Evolutionary conservation across 495 filamentous ascomycete genomes (phyloP).

Genomic region (Bryoglossum gracile): DNA sequence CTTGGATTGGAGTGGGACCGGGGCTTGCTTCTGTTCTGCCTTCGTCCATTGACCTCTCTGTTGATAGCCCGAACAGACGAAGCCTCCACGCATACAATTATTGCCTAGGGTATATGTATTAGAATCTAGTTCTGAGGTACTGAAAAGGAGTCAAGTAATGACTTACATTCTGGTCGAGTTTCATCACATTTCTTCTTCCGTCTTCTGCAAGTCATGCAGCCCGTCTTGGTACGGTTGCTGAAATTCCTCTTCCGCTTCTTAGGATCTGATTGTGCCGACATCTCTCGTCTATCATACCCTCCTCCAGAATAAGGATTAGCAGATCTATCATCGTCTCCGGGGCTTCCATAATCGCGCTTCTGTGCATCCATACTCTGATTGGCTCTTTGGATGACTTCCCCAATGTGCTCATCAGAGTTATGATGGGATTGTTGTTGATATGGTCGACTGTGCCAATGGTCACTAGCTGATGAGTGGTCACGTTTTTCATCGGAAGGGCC

Average conservation of each 20-base stretch:
- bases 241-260: slow-evolving; percentile 84
- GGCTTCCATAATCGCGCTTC: slow-evolving; percentile 39
- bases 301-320: slow-evolving; percentile 36
- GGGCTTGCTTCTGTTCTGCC: slow-evolving; percentile 49
- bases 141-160: neutral
- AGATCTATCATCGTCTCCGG: slow-evolving; percentile 38
- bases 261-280: slow-evolving; percentile 57
- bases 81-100: slow-evolving; percentile 88
- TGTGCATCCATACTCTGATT: slow-evolving; percentile 22
- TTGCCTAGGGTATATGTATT: slow-evolving; percentile 64
- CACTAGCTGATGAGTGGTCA: slow-evolving; percentile 29
- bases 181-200: slow-evolving; percentile 99
- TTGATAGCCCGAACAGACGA: slow-evolving; percentile 91
- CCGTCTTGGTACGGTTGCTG: slow-evolving; percentile 94
- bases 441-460: slow-evolving; percentile 38
- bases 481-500: slow-evolving; percentile 32
- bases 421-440: slow-evolving; percentile 32
- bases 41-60: slow-evolving; percentile 64
- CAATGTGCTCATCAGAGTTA: slow-evolving; percentile 40
- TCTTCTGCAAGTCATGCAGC: slow-evolving; percentile 88
- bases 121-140: no score
- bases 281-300: slow-evolving; percentile 38
- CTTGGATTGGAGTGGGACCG: slow-evolving; percentile 80
- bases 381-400: slow-evolving; percentile 27
- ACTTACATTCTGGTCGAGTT: slow-evolving; percentile 83